Evolutionary conservation across 169 alveolate species (phyloP).

Genomic region (Plasmodium adleri): DNA sequence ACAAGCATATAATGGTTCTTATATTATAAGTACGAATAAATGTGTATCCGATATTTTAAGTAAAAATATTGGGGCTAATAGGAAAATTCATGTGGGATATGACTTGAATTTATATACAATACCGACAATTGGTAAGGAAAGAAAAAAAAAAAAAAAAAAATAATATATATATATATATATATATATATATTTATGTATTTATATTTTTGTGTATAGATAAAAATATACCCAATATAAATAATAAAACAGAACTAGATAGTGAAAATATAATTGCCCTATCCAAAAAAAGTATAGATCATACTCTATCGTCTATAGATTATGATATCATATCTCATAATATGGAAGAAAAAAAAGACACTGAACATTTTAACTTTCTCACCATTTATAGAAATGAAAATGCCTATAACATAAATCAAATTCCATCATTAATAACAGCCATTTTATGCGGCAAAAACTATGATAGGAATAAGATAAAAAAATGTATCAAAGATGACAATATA

Average conservation of each 20-base stretch:
- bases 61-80: background rate
- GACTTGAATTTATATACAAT: conserved; percentile 17
- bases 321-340: conserved; percentile 23
- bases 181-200: background rate
- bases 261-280: conserved; percentile 25
- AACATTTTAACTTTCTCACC: conserved; percentile 29
- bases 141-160: background rate
- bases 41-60: conserved; percentile 17
- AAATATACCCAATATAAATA: background rate
- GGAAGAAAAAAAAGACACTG: conserved; percentile 16
- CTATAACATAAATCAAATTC: conserved; percentile 28
- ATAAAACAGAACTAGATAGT: conserved; percentile 11
- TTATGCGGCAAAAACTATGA: conserved; percentile 30
- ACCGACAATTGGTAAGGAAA: conserved; percentile 24
- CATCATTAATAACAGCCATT: conserved; percentile 66
- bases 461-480: conserved; percentile 6
- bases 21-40: conserved; percentile 5
- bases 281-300: conserved; percentile 5
- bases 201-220: conserved; percentile 21
- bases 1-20: conserved; percentile 24
- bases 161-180: background rate
- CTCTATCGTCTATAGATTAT: conserved; percentile 16
- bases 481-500: conserved; percentile 27
- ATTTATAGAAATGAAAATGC: conserved; percentile 54
- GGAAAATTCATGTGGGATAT: conserved; percentile 51